Percentiles rank a stretch among this genome's conserved stretches.
These are phyloP conservation scores for Pleurotus salmoneostramineus DNA, from an alignment of 768 basidiomycete genomes.

Conservation along the genomic window DNA sequence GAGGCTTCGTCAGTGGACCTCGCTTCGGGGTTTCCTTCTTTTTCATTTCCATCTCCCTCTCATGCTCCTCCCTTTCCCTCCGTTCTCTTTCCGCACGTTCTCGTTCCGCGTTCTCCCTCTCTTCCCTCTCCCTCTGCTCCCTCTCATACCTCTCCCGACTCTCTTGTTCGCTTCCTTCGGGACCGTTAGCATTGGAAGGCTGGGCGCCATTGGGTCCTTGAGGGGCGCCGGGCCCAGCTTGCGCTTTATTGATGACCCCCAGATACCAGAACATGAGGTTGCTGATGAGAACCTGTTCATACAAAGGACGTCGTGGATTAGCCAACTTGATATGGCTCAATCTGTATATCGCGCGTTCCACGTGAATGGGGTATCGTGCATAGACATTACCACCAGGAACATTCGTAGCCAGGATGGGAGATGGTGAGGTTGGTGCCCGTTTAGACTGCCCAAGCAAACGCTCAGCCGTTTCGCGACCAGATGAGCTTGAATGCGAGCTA, in stretches of 20 bases:
- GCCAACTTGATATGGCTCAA: constrained; percentile 98
- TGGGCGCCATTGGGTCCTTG: constrained; percentile 21
- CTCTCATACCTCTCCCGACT: constrained; percentile 32
- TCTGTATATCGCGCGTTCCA: constrained; percentile 96
- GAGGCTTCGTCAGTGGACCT: constrained; percentile 65
- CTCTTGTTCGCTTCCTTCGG: constrained; percentile 24
- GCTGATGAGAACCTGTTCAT: constrained; percentile 93
- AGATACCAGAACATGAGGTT: constrained; percentile 99
- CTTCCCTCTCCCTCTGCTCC: constrained; percentile 34
- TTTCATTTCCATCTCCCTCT: constrained; percentile 52
- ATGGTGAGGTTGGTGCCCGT: constrained; percentile 58
- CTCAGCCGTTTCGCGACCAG: constrained; percentile 82
- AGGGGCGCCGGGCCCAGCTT: constrained; percentile 39
- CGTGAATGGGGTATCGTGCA: constrained; percentile 94
- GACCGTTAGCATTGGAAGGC: constrained; percentile 24
- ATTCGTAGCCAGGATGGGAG: constrained; percentile 27
- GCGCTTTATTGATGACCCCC: constrained; percentile 93
- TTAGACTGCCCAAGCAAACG: constrained; percentile 84
- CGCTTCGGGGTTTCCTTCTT: constrained; percentile 49
- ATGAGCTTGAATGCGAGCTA: constrained; percentile 34
- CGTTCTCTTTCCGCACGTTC: constrained; percentile 32
- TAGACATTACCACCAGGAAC: constrained; percentile 36
- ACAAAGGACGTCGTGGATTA: constrained; percentile 92
- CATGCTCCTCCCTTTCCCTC: constrained; percentile 39
- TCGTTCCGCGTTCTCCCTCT: constrained; percentile 26